Percentiles rank a stretch among this genome's conserved stretches.
Conservation (phyloP, 345 rosid genomes). For the Citrus sp. region DNA sequence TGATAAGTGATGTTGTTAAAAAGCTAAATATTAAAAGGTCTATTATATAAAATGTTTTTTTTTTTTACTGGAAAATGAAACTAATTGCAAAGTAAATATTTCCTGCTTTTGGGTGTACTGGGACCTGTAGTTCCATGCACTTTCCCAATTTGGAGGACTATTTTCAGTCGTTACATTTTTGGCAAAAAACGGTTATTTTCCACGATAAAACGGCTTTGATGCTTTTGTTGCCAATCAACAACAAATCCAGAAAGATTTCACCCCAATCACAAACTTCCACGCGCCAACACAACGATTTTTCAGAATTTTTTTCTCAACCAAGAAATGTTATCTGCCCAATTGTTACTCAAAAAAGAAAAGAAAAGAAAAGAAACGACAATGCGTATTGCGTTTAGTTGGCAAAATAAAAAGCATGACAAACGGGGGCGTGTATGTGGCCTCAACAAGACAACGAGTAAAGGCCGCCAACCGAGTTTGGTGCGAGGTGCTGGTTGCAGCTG, state of each 20-base stretch:
- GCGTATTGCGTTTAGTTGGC: neutral
- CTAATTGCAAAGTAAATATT: no score
- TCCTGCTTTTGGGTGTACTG: no score
- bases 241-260: neutral
- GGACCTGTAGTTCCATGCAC: no score
- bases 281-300: neutral
- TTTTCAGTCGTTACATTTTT: no score
- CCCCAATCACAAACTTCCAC: neutral
- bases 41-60: no score
- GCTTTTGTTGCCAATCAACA: neutral
- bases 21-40: no score
- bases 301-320: neutral
- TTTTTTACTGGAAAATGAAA: no score
- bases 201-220: neutral
- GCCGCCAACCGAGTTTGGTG: slow-evolving; percentile 9
- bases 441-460: neutral
- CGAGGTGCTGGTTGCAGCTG: neutral
- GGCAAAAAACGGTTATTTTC: neutral
- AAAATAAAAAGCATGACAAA: neutral
- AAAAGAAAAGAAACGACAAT: neutral
- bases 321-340: neutral
- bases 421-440: neutral
- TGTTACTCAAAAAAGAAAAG: no score
- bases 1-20: no score
- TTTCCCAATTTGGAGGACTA: no score